Base-by-base conservation (phyloP, 805 yeast species). In the Lipomyces chichibuensis region DNA sequence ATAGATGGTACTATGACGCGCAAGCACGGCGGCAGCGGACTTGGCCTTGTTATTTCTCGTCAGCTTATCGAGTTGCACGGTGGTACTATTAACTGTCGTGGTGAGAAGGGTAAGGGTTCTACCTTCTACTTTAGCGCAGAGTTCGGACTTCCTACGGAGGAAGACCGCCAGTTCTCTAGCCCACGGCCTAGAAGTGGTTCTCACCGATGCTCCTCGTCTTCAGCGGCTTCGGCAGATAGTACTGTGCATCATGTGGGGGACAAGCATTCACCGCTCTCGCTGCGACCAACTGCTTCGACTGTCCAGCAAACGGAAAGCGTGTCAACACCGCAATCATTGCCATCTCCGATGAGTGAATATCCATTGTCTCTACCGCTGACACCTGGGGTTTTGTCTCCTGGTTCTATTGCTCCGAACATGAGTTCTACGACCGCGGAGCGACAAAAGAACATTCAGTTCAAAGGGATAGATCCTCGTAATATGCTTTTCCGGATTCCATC, bases 31-130 rank as follows among this genome's bases (percentile, higher is more conserved):
- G 79, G 79, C 9, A 77, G 79, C 33, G 79, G 79, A 13, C 62
- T 77, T 20, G 79, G 79, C 2, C 69, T 77, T 33, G 78, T 77
- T 7, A 77, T 77, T 54, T 77, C 79, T 2, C 66, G 76, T 9
- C 80, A 77, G 69, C 71, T 77, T 20, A 73, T 76, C 32, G 75
- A 77, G 63, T 72, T 77, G 9, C 79, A 77, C 59, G 77, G 77
- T 8, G 79, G 79, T 7, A 59, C 69, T 17, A 70, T 77, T 39
- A 68, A 71, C 13, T 75, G 78, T 53, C 67, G 63, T 5, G 77
- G 79, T 3, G 73, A 62, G 39, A 75, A 75, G 64, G 77, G 71
- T 55, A 67, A 65, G 55, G 79, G 79, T 2, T 73, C 76, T 52
- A 74, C 72, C 7, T 77, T 77, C 62, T 68, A 54, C 29, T 76